Evolutionary conservation across 352 stramenopile species (phyloP).

Genomic region (Phytophthora pinifolia): DNA sequence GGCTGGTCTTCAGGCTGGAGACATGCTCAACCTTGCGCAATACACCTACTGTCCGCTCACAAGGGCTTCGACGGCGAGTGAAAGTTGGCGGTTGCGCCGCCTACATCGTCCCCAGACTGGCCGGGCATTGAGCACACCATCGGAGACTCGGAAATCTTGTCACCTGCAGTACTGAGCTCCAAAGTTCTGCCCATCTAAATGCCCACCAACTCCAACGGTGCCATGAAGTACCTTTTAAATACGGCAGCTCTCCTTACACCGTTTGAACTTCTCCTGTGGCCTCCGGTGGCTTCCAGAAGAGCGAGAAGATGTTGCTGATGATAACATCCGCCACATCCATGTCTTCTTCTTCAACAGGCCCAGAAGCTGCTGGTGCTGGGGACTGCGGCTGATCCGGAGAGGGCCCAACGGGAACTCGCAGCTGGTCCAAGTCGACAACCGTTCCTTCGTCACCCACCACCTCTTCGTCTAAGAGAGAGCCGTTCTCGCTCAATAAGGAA

Average conservation of each 20-base stretch:
- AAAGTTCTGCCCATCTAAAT: neutral
- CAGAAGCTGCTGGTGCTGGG: neutral
- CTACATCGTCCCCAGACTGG: constrained; percentile 56
- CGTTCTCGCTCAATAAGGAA: constrained; percentile 9
- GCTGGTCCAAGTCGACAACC: constrained; percentile 24
- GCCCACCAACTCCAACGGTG: neutral
- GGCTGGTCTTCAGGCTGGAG: constrained; percentile 31
- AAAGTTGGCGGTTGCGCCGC: constrained; percentile 61
- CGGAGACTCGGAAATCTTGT: constrained; percentile 51
- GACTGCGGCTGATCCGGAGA: neutral
- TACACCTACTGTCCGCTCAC: constrained; percentile 49
- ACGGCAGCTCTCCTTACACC: constrained; percentile 28
- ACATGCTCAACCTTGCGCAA: constrained; percentile 62
- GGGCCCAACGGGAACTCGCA: constrained; percentile 15
- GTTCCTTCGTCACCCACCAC: constrained; percentile 44
- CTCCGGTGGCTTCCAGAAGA: constrained; percentile 73
- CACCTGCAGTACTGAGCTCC: constrained; percentile 49
- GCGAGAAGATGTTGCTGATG: constrained; percentile 84
- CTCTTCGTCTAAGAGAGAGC: constrained; percentile 51
- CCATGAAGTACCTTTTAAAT: constrained; percentile 12
- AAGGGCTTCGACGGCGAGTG: constrained; percentile 63
- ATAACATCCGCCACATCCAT: constrained; percentile 75
- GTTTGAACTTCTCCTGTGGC: constrained; percentile 36
- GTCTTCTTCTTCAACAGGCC: constrained; percentile 34
- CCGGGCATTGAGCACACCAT: constrained; percentile 54